A percentile compares a stretch with the other conserved stretches of the same genome.
These are phyloP conservation scores for Phalaenopsis equestris DNA, from an alignment of 106 monocot species.

Conservation along the genomic window DNA sequence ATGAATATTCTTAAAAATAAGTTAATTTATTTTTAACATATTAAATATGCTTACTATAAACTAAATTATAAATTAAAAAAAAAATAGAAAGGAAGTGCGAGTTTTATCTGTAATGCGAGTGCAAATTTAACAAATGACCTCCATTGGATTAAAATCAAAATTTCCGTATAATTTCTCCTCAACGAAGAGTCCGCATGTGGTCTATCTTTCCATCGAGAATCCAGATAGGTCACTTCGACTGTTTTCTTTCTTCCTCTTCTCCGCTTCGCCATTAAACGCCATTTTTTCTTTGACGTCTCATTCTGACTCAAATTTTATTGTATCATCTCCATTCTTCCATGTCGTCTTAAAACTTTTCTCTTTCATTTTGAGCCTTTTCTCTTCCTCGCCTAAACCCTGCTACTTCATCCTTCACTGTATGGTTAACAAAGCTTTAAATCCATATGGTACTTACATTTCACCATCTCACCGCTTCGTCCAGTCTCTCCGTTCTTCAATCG, in stretches of 20 bases:
- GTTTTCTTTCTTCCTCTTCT: neutral
- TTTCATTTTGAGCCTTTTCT: neutral
- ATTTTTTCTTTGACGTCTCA: neutral
- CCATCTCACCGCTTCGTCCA: neutral
- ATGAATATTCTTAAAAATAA: too few species aligned
- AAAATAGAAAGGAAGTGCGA: too few species aligned
- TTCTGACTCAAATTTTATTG: neutral
- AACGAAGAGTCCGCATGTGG: neutral
- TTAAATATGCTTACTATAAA: too few species aligned
- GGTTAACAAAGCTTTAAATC: neutral
- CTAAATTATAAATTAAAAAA: too few species aligned
- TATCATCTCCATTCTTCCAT: neutral
- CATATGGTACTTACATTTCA: neutral
- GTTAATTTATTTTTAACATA: too few species aligned
- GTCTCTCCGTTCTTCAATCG: neutral
- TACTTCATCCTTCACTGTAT: neutral
- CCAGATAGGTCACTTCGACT: neutral
- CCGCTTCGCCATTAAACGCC: neutral
- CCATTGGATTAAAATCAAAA: neutral
- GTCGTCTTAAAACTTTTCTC: neutral
- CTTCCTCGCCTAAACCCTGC: neutral
- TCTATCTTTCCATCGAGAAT: neutral
- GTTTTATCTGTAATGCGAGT: too few species aligned
- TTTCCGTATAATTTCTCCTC: neutral
- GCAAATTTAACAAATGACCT: too few species aligned